Base-by-base conservation (phyloP, 2,329 filamentous ascomycete genomes). In the Septoria petroselini region DNA sequence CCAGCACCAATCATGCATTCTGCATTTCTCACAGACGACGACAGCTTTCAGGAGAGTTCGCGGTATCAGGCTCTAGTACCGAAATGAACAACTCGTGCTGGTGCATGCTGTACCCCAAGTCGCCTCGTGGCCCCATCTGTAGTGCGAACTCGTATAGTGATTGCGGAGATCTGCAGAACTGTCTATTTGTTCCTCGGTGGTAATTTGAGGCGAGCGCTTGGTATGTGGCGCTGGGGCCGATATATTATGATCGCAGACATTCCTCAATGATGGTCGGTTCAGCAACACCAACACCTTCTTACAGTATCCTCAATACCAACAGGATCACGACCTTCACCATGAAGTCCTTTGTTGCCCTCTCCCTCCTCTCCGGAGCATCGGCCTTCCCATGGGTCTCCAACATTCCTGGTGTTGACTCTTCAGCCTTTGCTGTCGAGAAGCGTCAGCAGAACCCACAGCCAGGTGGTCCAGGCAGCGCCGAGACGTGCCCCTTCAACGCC, bases 331-430 rank as follows among this genome's bases (percentile, higher is more conserved):
- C 3, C n/a, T 23, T 39, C 34, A 49, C 4, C 21, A 66, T 67
- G 62, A 65, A 61, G 54, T 54, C 57, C 38, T 53, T 57, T 30
- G 54, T 57, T 21, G 40, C 59, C 35, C 44, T 54, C 15, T 59
- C 58, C 15, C 58, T 55, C 42, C 50, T 59, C 39, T 40, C 48
- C 49, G 48, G 43, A 52, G 65, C 59, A n/a, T 57, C 54, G 15
- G 68, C 70, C 25, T 73, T 70, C 52, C 71, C 70, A 8, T 73
- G 66, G 51, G 68, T 73, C 4, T 60, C 64, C 5, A 47, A 67
- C 7, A 57, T 64, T 33, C 62, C 68, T 5, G 69, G 68, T 17
- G 65, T 72, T 9, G 66, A 72, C 46, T 65, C 63, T 1, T 65
- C 61, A 23, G 54, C 68, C 5, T 58, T 70, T 21, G 55, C 55